Percentiles rank a stretch among this genome's conserved stretches.
These are phyloP conservation scores for Diutina sp. DNA, from an alignment of 1,139 yeast genomes.

Conservation along the genomic window DNA sequence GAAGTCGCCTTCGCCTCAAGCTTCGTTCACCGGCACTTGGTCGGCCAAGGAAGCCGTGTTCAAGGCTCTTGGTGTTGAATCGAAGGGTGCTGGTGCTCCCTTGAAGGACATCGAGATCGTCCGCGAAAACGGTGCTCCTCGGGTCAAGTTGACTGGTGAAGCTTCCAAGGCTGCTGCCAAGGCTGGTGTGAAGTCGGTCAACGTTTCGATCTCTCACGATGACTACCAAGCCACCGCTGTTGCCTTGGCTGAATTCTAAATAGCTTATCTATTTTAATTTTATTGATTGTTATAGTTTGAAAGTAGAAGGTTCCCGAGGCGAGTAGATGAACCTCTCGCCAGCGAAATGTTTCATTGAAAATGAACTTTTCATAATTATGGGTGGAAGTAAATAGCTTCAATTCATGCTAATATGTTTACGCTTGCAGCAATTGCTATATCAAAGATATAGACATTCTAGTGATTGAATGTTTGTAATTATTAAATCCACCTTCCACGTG, in stretches of 20 bases:
- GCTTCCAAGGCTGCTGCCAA: slow-evolving; percentile 64
- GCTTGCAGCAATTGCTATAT: too few relatives aligned
- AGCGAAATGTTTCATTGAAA: too few relatives aligned
- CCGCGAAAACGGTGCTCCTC: slow-evolving; percentile 77
- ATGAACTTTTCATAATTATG: too few relatives aligned
- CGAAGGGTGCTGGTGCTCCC: slow-evolving; percentile 93
- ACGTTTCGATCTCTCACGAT: slow-evolving; percentile 89
- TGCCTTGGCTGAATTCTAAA: slow-evolving; percentile 63
- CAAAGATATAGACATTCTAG: too few relatives aligned
- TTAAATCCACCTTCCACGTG: too few relatives aligned
- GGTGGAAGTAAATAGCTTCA: too few relatives aligned
- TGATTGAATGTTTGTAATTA: too few relatives aligned
- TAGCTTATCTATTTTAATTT: background rate
- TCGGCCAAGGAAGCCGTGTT: slow-evolving; percentile 98
- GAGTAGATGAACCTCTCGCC: too few relatives aligned
- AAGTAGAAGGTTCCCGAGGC: too few relatives aligned
- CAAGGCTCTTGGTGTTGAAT: slow-evolving; percentile 82
- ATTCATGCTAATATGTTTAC: too few relatives aligned
- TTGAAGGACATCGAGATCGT: slow-evolving; percentile 80
- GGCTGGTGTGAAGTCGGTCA: slow-evolving; percentile 60
- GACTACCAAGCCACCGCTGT: slow-evolving; percentile 97
- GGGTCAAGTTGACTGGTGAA: slow-evolving; percentile 59
- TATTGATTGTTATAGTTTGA: too few relatives aligned
- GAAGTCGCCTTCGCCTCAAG: slow-evolving; percentile 61
- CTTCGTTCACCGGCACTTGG: slow-evolving; percentile 97